Conservation (phyloP, 306 rosid species). For the Sicyos edulis region DNA sequence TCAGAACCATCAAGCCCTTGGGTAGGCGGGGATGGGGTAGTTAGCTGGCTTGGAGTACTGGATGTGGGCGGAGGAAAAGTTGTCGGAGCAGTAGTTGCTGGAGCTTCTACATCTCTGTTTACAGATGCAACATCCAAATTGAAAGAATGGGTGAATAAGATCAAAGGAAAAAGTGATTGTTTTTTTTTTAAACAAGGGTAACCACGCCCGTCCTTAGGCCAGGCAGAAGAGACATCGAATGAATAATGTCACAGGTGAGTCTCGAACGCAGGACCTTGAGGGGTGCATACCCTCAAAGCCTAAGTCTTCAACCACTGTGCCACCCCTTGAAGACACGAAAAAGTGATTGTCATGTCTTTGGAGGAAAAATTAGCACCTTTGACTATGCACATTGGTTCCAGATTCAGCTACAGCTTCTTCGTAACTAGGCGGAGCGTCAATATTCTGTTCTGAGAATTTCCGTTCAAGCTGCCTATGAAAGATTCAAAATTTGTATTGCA, state of each 20-base stretch:
- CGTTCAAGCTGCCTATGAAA: slow-evolving; percentile 51
- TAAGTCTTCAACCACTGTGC: too few relatives aligned
- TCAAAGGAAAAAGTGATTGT: slow-evolving; percentile 5
- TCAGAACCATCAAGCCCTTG: slow-evolving; percentile 49
- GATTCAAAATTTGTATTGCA: neutral
- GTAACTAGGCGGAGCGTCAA: slow-evolving; percentile 79
- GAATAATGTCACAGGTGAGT: too few relatives aligned
- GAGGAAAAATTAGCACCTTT: slow-evolving; percentile 45
- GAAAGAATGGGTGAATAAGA: slow-evolving; percentile 9
- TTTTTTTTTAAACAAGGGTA: too few relatives aligned
- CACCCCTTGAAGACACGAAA: too few relatives aligned
- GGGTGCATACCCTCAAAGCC: too few relatives aligned
- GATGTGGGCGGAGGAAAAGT: slow-evolving; percentile 42
- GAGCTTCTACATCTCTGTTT: slow-evolving; percentile 60
- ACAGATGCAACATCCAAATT: slow-evolving; percentile 21
- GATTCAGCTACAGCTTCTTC: slow-evolving; percentile 77
- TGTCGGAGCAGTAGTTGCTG: slow-evolving; percentile 55
- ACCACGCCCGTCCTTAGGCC: too few relatives aligned
- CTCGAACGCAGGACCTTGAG: too few relatives aligned
- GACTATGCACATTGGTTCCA: slow-evolving; percentile 58
- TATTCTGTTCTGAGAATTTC: slow-evolving; percentile 74
- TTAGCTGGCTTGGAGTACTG: slow-evolving; percentile 43
- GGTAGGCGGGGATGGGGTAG: slow-evolving; percentile 34
- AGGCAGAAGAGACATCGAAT: too few relatives aligned
- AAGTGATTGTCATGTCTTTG: neutral